Conservation (phyloP, 805 yeast genomes). For the Metschnikowia gruessii region DNA sequence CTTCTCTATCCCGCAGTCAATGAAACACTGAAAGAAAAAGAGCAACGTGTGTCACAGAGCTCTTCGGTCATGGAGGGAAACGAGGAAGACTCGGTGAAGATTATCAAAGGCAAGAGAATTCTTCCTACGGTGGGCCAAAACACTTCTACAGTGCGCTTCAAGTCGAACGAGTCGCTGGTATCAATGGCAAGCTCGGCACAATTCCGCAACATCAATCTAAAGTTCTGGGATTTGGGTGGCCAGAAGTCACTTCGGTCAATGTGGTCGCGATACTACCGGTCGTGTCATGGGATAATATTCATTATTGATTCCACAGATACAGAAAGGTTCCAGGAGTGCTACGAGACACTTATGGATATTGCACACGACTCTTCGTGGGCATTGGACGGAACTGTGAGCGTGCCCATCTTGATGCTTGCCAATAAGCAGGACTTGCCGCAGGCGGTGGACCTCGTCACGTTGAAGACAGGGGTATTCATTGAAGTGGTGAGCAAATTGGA, state of each 20-base stretch:
- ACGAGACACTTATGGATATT: conserved; percentile 53
- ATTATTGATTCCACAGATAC: conserved; percentile 90
- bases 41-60: conserved; percentile 13
- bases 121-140: conserved; percentile 96
- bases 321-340: conserved; percentile 78
- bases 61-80: conserved; percentile 16
- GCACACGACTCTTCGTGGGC: conserved; percentile 45
- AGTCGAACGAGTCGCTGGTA: conserved; percentile 31
- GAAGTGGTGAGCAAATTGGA: conserved; percentile 76
- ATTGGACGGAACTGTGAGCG: conserved; percentile 43
- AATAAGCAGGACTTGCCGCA: conserved; percentile 80
- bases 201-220: conserved; percentile 51
- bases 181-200: conserved; percentile 33
- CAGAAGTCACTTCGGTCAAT: conserved; percentile 78
- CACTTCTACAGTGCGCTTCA: conserved; percentile 42
- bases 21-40: conserved; percentile 19
- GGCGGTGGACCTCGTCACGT: conserved; percentile 49
- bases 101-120: conserved; percentile 53
- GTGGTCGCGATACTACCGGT: conserved; percentile 85
- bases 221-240: conserved; percentile 97
- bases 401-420: conserved; percentile 91
- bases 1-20: conserved; percentile 34
- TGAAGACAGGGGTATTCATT: conserved; percentile 78
- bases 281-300: conserved; percentile 88
- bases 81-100: conserved; percentile 22